Conservation (phyloP, 2,329 filamentous ascomycete genomes). For the Colletotrichum sidae region DNA sequence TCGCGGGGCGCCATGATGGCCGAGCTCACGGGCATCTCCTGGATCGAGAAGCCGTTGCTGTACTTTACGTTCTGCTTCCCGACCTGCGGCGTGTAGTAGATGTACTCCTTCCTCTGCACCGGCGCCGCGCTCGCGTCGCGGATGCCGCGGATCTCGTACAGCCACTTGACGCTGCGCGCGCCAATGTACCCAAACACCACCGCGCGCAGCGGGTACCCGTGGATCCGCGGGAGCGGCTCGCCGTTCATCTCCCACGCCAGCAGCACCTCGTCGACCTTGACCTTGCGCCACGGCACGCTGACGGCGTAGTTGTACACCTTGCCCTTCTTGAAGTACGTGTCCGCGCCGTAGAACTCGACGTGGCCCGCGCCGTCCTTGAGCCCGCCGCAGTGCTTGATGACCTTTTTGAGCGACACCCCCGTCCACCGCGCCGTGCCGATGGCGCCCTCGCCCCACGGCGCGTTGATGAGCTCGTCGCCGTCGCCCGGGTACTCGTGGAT, state of each 20-base stretch:
- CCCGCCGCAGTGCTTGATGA: constrained; percentile 78
- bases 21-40: constrained; percentile 77
- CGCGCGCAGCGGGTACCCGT: constrained; percentile 72
- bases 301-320: constrained; percentile 75
- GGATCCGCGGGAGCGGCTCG: constrained; percentile 71
- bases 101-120: constrained; percentile 73
- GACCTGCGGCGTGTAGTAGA: constrained; percentile 76
- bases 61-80: constrained; percentile 74
- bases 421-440: constrained; percentile 74
- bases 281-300: constrained; percentile 75
- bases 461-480: constrained; percentile 70
- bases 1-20: constrained; percentile 74
- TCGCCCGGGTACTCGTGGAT: constrained; percentile 74
- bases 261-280: constrained; percentile 74
- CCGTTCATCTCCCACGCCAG: constrained; percentile 81
- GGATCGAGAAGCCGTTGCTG: constrained; percentile 73
- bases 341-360: constrained; percentile 76
- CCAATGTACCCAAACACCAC: constrained; percentile 77
- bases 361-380: constrained; percentile 66
- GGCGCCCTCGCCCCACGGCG: constrained; percentile 73
- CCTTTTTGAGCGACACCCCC: constrained; percentile 74
- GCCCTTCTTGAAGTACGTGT: constrained; percentile 79
- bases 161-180: constrained; percentile 72
- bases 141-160: constrained; percentile 72
- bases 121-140: constrained; percentile 65